A percentile compares a stretch with the other conserved stretches of the same genome.
These are phyloP conservation scores for Cardiospermum halicacabum DNA, from an alignment of 345 rosid species.

Conservation along the genomic window DNA sequence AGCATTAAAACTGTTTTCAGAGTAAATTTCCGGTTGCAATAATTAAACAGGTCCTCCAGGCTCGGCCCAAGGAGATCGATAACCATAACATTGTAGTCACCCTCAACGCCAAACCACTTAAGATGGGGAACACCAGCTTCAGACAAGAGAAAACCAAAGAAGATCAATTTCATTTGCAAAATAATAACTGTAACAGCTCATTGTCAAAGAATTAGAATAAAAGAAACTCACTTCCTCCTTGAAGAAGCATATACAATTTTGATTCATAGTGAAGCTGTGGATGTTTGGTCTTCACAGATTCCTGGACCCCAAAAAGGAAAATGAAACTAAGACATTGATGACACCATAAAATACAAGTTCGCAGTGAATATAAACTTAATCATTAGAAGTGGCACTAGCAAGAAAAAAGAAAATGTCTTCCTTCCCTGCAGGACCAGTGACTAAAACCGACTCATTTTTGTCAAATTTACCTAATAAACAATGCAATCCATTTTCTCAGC, in stretches of 20 bases:
- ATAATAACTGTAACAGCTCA: not conserved
- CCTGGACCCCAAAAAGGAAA: constrained; percentile 31
- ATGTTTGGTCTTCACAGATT: constrained; percentile 82
- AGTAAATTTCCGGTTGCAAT: constrained; percentile 70
- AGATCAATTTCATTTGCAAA: not conserved
- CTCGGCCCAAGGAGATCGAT: constrained; percentile 95
- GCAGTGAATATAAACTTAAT: constrained; percentile 1
- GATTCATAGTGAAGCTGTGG: constrained; percentile 93
- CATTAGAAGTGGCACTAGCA: not conserved
- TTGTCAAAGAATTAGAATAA: not conserved
- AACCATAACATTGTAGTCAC: constrained; percentile 80
- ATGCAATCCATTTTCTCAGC: not conserved
- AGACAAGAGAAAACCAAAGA: constrained; percentile 4
- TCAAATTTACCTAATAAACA: too few species aligned
- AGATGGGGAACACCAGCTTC: constrained; percentile 88
- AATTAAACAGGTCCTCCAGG: constrained; percentile 86
- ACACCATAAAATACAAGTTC: not conserved
- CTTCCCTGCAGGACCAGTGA: not conserved
- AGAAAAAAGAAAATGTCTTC: not conserved
- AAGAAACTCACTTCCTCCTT: constrained; percentile 78
- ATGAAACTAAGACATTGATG: not conserved
- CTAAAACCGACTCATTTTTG: too few species aligned
- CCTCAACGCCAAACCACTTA: constrained; percentile 90
- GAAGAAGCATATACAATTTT: constrained; percentile 81
- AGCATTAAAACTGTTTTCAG: constrained; percentile 89